Conservation (phyloP, 331 rosid genomes). For the Stylosanthes scabra region DNA sequence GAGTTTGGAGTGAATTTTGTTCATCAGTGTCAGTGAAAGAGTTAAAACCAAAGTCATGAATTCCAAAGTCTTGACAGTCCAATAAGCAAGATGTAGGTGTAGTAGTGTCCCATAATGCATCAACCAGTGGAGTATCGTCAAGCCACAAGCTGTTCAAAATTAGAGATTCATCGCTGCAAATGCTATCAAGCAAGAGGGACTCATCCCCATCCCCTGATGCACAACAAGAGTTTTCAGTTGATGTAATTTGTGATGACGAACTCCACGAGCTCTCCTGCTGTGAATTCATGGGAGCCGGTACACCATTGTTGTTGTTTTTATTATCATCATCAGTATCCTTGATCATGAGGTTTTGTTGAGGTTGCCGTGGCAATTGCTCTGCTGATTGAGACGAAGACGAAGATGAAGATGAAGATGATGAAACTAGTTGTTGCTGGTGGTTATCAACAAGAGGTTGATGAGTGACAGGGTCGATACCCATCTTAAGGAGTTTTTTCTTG, state of each 20-base stretch:
- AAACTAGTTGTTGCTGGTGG: slow-evolving; percentile 36
- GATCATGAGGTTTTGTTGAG: too few relatives aligned
- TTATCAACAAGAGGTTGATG: slow-evolving; percentile 73
- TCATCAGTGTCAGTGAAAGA: slow-evolving; percentile 65
- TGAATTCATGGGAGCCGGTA: slow-evolving; percentile 34
- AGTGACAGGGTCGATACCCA: slow-evolving; percentile 95
- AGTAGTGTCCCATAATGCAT: slow-evolving; percentile 68
- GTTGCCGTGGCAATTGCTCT: slow-evolving; percentile 36
- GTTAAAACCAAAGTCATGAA: slow-evolving; percentile 84
- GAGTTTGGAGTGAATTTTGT: slow-evolving; percentile 49
- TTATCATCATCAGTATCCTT: slow-evolving; percentile 38
- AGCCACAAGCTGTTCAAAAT: slow-evolving; percentile 61
- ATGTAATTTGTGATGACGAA: slow-evolving; percentile 37
- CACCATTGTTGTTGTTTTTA: too few relatives aligned
- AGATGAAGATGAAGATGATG: slow-evolving; percentile 45
- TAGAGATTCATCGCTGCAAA: slow-evolving; percentile 67
- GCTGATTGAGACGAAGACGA: slow-evolving; percentile 38
- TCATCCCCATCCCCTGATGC: slow-evolving; percentile 37
- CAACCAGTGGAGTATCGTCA: slow-evolving; percentile 61
- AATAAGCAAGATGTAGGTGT: slow-evolving; percentile 61
- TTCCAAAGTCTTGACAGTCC: slow-evolving; percentile 92
- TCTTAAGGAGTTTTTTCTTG: slow-evolving; percentile 87
- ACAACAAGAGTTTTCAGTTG: slow-evolving; percentile 56
- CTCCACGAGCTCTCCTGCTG: slow-evolving; percentile 58
- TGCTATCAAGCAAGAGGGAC: slow-evolving; percentile 59